Percentiles rank a stretch among this genome's conserved stretches.
phyloP scores from a whole-genome alignment of 495 filamentous ascomycete genomes.

The Lophium mytilinum region DNA sequence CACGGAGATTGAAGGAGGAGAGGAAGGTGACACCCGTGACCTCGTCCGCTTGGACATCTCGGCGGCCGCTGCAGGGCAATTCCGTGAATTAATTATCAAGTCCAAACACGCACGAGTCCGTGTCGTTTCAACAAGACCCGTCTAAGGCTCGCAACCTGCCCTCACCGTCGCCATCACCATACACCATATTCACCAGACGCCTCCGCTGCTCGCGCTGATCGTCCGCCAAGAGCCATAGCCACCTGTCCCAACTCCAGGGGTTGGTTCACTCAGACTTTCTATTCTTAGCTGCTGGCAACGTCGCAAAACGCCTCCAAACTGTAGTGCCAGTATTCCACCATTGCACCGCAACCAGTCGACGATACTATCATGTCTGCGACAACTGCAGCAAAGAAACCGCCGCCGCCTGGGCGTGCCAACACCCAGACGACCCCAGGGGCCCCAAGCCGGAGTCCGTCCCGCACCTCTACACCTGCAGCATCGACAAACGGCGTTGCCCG shows the following conservation, averaged over 20 bases:
- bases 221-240: neutral
- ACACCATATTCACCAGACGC: neutral
- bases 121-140: neutral
- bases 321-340: neutral
- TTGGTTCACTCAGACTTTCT: neutral
- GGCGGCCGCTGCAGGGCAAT: neutral
- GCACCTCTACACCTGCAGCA: neutral
- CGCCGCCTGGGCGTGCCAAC: neutral
- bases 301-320: neutral
- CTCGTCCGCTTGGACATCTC: neutral
- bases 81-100: neutral
- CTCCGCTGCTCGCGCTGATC: neutral
- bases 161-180: neutral
- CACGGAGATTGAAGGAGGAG: no score
- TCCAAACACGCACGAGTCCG: neutral
- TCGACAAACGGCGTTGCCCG: slow-evolving; percentile 17
- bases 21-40: no score
- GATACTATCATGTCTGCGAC: neutral
- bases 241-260: neutral
- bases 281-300: slow-evolving; percentile 1
- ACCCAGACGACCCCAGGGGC: neutral
- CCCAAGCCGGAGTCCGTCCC: neutral
- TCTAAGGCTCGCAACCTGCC: neutral
- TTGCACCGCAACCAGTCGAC: neutral
- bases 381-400: neutral